Conservation (phyloP, 768 basidiomycete genomes). For the Suillus luteus region DNA sequence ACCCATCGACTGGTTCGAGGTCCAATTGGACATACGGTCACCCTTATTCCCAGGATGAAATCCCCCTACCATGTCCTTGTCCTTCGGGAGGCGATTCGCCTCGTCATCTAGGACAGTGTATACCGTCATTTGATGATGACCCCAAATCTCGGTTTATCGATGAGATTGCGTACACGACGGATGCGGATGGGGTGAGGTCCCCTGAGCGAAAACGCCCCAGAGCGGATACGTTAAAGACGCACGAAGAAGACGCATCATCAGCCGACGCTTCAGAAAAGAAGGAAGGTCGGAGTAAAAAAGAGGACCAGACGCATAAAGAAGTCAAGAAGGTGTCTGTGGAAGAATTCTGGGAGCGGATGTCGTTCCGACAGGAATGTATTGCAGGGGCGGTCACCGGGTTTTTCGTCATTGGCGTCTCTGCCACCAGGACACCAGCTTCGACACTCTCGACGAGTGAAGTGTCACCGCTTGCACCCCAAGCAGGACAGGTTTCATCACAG, state of each 20-base stretch:
- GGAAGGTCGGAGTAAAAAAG: conserved; percentile 23
- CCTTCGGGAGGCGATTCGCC: conserved; percentile 39
- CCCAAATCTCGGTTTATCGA: conserved; percentile 94
- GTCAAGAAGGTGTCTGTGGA: conserved; percentile 61
- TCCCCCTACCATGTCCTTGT: conserved; percentile 49
- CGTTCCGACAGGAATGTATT: conserved; percentile 92
- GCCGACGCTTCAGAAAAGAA: conserved; percentile 30
- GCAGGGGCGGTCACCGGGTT: conserved; percentile 92
- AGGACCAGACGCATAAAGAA: conserved; percentile 51
- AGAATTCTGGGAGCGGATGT: conserved; percentile 98
- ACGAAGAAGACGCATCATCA: conserved; percentile 29
- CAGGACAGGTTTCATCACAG: conserved; percentile 64
- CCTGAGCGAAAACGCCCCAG: conserved; percentile 63
- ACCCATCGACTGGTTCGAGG: conserved; percentile 22
- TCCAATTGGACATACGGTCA: conserved; percentile 75
- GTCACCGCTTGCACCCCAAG: conserved; percentile 51
- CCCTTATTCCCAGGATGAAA: conserved; percentile 56
- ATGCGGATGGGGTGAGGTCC: conserved; percentile 57
- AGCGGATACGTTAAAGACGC: conserved; percentile 19
- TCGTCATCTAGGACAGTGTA: conserved; percentile 59
- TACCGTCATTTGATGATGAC: conserved; percentile 96
- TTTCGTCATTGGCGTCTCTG: conserved; percentile 65
- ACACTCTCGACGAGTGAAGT: conserved; percentile 25
- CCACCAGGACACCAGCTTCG: conserved; percentile 22
- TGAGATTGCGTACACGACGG: conserved; percentile 78